These are phyloP conservation scores for Myxozyma vanderwaltii DNA, from an alignment of 805 yeast genomes.

Conservation along the genomic window DNA sequence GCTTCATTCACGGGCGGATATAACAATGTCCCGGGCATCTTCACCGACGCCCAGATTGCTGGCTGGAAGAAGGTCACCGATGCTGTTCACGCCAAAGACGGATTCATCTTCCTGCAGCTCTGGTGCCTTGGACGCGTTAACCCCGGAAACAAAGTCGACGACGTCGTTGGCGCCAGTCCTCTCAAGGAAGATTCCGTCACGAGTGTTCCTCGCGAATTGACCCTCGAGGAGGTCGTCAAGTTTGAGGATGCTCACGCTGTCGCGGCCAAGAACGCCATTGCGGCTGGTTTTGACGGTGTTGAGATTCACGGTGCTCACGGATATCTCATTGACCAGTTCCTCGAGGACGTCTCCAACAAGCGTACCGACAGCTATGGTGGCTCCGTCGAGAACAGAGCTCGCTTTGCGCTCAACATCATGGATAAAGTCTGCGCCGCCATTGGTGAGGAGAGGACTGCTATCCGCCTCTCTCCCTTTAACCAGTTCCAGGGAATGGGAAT, in stretches of 20 bases:
- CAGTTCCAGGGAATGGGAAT: conserved; percentile 40
- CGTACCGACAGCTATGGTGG: conserved; percentile 69
- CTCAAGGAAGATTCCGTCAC: conserved; percentile 9
- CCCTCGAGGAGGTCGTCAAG: conserved; percentile 50
- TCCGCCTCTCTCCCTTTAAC: conserved; percentile 49
- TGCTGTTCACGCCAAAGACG: conserved; percentile 50
- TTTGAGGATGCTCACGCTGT: conserved; percentile 50
- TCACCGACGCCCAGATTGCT: conserved; percentile 81
- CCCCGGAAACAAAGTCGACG: conserved; percentile 37
- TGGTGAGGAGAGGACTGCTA: conserved; percentile 49
- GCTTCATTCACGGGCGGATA: conserved; percentile 47
- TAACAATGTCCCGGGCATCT: conserved; percentile 46
- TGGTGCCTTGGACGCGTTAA: conserved; percentile 51
- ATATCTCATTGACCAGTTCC: conserved; percentile 53
- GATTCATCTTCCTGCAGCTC: conserved; percentile 49
- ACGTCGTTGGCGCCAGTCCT: conserved; percentile 45
- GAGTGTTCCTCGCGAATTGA: conserved; percentile 5
- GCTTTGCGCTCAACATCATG: conserved; percentile 56
- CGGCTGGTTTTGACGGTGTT: conserved; percentile 62
- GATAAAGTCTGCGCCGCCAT: conserved; percentile 55
- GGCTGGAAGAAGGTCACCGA: conserved; percentile 65
- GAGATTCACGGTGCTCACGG: conserved; percentile 71
- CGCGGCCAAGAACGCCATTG: conserved; percentile 57
- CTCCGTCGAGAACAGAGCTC: conserved; percentile 56
- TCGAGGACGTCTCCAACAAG: conserved; percentile 50